These are phyloP conservation scores for Leptographium galeiforme DNA, from an alignment of 2,329 filamentous ascomycete species.

Conservation along the genomic window DNA sequence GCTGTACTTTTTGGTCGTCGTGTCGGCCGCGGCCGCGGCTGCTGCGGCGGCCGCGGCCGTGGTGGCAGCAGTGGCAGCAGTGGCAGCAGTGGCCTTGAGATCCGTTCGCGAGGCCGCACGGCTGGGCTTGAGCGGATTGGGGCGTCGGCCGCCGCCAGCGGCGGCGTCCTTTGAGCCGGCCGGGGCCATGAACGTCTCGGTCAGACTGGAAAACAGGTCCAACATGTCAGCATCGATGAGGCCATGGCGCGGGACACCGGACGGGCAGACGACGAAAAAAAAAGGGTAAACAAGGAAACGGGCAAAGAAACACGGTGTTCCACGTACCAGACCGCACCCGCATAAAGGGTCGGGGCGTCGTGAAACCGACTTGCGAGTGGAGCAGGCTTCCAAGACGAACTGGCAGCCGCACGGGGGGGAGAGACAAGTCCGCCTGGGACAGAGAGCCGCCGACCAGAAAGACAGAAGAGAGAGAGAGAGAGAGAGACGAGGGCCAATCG, in stretches of 20 bases:
- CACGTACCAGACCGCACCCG: no score
- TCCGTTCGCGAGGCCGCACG: constrained; percentile 16
- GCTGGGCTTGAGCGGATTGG: constrained; percentile 16
- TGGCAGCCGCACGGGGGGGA: no score
- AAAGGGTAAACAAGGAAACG: no score
- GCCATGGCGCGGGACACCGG: background rate
- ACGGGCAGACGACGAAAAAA: background rate
- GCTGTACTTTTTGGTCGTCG: background rate
- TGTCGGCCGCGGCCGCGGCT: background rate
- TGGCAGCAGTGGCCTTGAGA: background rate
- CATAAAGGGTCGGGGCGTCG: no score
- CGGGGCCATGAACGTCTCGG: constrained; percentile 17
- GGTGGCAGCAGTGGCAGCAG: background rate
- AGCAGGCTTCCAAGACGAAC: no score
- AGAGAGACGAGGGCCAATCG: no score
- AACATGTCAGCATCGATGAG: constrained; percentile 1
- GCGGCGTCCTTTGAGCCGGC: constrained; percentile 12
- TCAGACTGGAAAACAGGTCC: constrained; percentile 17
- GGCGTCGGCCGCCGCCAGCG: constrained; percentile 10
- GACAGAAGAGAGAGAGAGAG: no score
- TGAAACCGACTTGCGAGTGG: no score
- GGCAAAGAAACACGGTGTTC: no score
- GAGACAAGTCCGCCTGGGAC: no score
- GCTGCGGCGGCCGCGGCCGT: background rate
- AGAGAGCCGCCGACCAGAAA: no score